Evolutionary conservation across 1,284 basidiomycete species (phyloP), one percentile per base, ranked within the genome.

Genomic region (Athelia psychrophila): DNA sequence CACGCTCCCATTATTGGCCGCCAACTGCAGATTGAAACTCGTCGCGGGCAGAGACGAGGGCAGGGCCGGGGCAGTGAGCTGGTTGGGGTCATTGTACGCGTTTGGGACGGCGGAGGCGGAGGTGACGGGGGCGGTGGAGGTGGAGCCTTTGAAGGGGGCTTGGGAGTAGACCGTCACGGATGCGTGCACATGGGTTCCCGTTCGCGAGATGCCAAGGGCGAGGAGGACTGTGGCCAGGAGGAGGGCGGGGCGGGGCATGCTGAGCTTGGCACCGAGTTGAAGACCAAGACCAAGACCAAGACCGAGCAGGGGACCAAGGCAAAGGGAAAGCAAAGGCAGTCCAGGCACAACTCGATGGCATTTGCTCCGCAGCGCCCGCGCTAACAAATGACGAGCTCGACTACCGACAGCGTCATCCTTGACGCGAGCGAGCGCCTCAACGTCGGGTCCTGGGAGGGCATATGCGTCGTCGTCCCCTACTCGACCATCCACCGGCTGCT

Each of bases 61-160:
- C 2, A 72, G 60, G 1, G 72, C 51, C 4, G 80, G 80, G 5
- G 79, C 60, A 20, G 53, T 58, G 33, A 82, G 68, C 9, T 64
- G 55, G 2, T 72, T 72, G 3, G 68, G 65, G 53, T 81, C 70
- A 56, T 79, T 79, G 2, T 75, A 75, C 1, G 75, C 69, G 6
- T 69, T 55, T 2, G 70, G 69, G 2, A 75, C 77, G 53, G 73
- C 75, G 16, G 58, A 62, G 6, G 70, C 61, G 5, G 66, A 58
- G 0, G 66, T 53, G 1, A 71, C 66, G 2, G 63, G 59, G 5
- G 67, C 58, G 2, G 63, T 58, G 3, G 58, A 51, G 2, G 70
- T 56, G 15, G 25, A n/a, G n/a, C 33, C 51, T 5, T 13, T 13
- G 36, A 50, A 23, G 5, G 47, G 47, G 13, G 44, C n/a, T 12